A percentile compares a stretch with the other conserved stretches of the same genome.
These are phyloP conservation scores for Solanum hybrid DNA, from an alignment of 305 asterid species.

Conservation along the genomic window DNA sequence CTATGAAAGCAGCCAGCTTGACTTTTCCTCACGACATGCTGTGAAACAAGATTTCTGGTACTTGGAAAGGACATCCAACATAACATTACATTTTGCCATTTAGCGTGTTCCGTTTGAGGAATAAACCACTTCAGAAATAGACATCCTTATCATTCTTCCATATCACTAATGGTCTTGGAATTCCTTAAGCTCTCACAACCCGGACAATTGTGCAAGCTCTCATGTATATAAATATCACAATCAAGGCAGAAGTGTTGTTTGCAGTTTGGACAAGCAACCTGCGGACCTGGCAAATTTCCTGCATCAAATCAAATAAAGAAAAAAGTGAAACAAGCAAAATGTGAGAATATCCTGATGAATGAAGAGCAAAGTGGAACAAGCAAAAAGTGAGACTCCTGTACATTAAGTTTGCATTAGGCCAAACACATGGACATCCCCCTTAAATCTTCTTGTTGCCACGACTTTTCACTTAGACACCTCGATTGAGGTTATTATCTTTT, in stretches of 20 bases:
- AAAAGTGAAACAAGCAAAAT: no score
- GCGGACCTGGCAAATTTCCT: no score
- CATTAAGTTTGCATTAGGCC: not conserved
- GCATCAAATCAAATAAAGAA: no score
- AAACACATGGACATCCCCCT: not conserved
- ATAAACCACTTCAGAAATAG: not conserved
- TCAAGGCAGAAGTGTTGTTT: slow-evolving; percentile 58
- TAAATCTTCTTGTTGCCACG: not conserved
- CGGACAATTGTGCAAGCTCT: slow-evolving; percentile 94
- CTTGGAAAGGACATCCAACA: not conserved
- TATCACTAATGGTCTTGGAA: slow-evolving; percentile 19
- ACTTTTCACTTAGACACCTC: not conserved
- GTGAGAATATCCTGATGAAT: no score
- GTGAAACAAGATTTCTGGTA: not conserved
- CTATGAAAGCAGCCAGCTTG: not conserved
- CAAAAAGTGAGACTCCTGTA: not conserved
- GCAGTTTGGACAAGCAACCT: no score
- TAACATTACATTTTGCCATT: not conserved
- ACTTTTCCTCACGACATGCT: no score
- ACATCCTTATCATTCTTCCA: slow-evolving; percentile 19
- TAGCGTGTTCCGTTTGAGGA: not conserved
- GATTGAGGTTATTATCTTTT: not conserved
- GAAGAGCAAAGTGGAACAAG: no score
- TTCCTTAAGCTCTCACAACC: slow-evolving; percentile 84
- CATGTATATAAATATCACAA: slow-evolving; percentile 87